A percentile compares a stretch with the other conserved stretches of the same genome.
Evolutionary conservation across 2,329 filamentous ascomycete genomes (phyloP).

Genomic region (Curvularia sp.): DNA sequence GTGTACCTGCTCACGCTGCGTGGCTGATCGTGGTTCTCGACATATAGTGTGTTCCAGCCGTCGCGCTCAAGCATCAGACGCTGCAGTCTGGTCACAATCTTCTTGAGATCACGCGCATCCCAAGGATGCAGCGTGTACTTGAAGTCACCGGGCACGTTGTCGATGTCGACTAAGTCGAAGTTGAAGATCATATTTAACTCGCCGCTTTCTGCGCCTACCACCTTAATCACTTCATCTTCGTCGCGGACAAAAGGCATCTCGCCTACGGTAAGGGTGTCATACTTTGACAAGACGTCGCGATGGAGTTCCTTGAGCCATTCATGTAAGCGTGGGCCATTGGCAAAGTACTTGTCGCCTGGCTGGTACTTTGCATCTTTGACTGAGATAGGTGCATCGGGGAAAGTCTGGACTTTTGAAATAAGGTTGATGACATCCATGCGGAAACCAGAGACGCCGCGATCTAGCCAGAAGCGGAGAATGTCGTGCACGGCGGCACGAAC

Average conservation of each 20-base stretch:
- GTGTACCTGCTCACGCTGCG: conserved; percentile 58
- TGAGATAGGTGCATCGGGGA: conserved; percentile 36
- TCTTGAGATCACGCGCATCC: conserved; percentile 46
- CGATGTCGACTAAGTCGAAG: conserved; percentile 54
- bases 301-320: conserved; percentile 73
- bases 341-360: conserved; percentile 62
- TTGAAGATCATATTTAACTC: conserved; percentile 74
- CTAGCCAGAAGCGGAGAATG: conserved; percentile 79
- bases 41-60: conserved; percentile 59
- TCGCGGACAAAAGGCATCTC: conserved; percentile 65
- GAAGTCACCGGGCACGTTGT: conserved; percentile 49
- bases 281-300: conserved; percentile 63
- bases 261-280: conserved; percentile 71
- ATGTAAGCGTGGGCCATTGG: conserved; percentile 72
- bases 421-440: conserved; percentile 53
- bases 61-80: conserved; percentile 49
- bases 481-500: conserved; percentile 74
- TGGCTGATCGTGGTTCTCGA: conserved; percentile 63
- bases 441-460: conserved; percentile 66
- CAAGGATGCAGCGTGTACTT: conserved; percentile 45
- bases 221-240: conserved; percentile 57
- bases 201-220: conserved; percentile 53
- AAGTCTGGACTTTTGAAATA: conserved; percentile 46
- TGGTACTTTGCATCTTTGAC: conserved; percentile 52
- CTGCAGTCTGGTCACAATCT: conserved; percentile 45